These are phyloP conservation scores for Lecanicillium sp. DNA, from an alignment of 2,329 filamentous ascomycete genomes.

Conservation along the genomic window DNA sequence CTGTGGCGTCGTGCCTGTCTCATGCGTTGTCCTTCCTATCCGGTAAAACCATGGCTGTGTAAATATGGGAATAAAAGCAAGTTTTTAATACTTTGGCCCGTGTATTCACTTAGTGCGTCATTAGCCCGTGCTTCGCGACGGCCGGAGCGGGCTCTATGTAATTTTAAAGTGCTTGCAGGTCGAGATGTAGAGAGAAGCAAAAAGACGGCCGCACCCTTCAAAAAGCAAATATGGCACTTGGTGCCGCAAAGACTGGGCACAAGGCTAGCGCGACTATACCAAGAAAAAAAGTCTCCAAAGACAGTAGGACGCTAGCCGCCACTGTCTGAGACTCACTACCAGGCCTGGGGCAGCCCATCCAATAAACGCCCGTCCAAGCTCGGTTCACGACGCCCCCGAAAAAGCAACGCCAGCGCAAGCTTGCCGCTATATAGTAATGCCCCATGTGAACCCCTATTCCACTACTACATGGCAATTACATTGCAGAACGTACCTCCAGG, in stretches of 20 bases:
- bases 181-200: too few species aligned
- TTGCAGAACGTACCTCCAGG: neutral
- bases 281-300: neutral
- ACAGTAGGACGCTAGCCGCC: neutral
- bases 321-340: neutral
- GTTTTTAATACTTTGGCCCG: too few species aligned
- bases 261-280: neutral
- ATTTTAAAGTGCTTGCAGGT: constrained; percentile 6
- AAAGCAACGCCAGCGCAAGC: neutral
- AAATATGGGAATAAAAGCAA: too few species aligned
- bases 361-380: neutral
- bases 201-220: too few species aligned
- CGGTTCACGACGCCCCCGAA: neutral
- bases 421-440: neutral
- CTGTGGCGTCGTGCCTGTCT: neutral
- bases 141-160: neutral
- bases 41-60: neutral
- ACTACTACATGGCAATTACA: too few species aligned
- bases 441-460: too few species aligned
- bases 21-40: neutral
- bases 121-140: neutral
- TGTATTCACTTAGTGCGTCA: neutral
- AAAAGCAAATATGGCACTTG: too few species aligned
- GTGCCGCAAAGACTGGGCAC: too few species aligned
- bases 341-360: too few species aligned